Evolutionary conservation across 148 eudicot species (phyloP), one percentile per base, ranked within the genome.

Genomic region (Silene latifolia): DNA sequence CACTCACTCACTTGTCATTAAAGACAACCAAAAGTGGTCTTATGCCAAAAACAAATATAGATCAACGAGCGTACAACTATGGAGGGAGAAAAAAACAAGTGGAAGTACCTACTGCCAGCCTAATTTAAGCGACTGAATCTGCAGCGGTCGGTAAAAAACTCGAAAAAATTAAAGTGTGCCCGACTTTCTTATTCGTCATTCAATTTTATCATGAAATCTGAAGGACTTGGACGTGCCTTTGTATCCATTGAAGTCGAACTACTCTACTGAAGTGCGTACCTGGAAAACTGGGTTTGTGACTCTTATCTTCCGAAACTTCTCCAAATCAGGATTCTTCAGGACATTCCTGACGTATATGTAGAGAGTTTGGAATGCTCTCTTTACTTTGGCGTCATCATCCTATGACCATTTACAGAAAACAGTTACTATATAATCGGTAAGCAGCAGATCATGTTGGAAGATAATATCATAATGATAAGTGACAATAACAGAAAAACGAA

Each of bases 291-390:
- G 93, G 79, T 89, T 93, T 63, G 78, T 80, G 10, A 93, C 69
- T 48, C 93, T 85, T 74, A 93, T 88, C 80, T 74, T 87, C 79
- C 97, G 77, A 80, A 79, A 91, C 54, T 88, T 93, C 73, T 79
- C 93, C 61, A 86, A 88, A 24, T 88, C 85, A 20, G 97, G 97
- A 84, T 86, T 81, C 60, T 62, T 81, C 42, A 77, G 66, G 72
- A 88, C 85, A 80, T 93, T 93, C 75, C 80, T 80, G 42, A 89
- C 78, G 56, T 89, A 93, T 67, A 87, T 78, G 48, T 82, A 71
- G 59, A 93, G 93, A 75, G 97, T 89, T 77, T 86, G 89, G 74
- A 91, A 87, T 35, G 95, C 95, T 84, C 70, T 82, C 82, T 73
- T 86, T 35, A 86, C 90, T 80, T 74, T 78, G 72, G 82, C 65